Conservation (phyloP, 2,329 filamentous ascomycete genomes). For the Fusarium denticulatum region DNA sequence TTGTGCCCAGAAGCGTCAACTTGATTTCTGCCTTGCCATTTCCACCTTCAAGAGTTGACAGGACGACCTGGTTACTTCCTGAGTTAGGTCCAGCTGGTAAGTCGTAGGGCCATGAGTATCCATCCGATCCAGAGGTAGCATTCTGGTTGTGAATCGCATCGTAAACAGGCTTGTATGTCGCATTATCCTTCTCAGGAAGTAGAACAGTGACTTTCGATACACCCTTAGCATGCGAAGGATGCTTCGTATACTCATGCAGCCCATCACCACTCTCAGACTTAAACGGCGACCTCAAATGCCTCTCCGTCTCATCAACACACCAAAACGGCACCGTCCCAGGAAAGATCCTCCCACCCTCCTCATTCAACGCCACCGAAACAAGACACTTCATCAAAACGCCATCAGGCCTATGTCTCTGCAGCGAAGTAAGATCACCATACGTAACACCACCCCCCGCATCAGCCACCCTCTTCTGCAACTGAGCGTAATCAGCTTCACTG, state of each 20-base stretch:
- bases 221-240: constrained; percentile 63
- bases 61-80: constrained; percentile 24
- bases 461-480: constrained; percentile 51
- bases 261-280: constrained; percentile 36
- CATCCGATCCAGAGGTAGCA: background rate
- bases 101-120: constrained; percentile 32
- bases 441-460: constrained; percentile 47
- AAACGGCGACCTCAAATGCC: constrained; percentile 65
- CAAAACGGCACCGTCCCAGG: constrained; percentile 70
- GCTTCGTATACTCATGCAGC: constrained; percentile 46
- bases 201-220: constrained; percentile 56
- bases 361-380: constrained; percentile 56
- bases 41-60: constrained; percentile 10
- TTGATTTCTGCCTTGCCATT: constrained; percentile 23
- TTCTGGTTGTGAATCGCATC: constrained; percentile 41
- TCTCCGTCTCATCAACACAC: constrained; percentile 70
- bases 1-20: constrained; percentile 37
- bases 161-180: constrained; percentile 38
- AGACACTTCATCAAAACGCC: constrained; percentile 68
- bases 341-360: constrained; percentile 39
- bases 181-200: constrained; percentile 39
- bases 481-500: constrained; percentile 48
- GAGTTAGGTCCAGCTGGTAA: constrained; percentile 23
- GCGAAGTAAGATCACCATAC: constrained; percentile 60
- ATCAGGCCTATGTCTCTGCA: constrained; percentile 65